These are phyloP conservation scores for Gonapodya prolifera DNA, from an alignment of 192 early-diverging fungal genomes.

Conservation along the genomic window DNA sequence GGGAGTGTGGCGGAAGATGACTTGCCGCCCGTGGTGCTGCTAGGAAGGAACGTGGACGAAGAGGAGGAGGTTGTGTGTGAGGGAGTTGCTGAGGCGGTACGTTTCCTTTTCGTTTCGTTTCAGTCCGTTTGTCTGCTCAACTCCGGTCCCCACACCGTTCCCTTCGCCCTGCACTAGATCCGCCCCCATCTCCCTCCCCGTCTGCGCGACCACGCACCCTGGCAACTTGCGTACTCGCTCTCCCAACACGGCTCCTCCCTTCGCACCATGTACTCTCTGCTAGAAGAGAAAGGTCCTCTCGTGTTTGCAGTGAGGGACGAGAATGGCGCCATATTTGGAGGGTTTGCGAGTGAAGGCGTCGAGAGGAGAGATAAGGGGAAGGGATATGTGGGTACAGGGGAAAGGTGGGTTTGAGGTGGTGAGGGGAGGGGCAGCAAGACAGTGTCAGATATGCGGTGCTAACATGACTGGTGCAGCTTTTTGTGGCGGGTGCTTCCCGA, in stretches of 20 bases:
- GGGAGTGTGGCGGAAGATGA: not conserved
- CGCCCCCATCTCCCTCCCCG: not conserved
- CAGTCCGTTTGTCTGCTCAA: not conserved
- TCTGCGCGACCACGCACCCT: not conserved
- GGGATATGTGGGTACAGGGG: not conserved
- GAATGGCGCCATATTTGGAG: not conserved
- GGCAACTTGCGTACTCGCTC: not conserved
- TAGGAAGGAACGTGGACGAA: not conserved
- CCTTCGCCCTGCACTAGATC: not conserved
- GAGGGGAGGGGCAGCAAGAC: not conserved
- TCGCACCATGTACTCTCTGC: not conserved
- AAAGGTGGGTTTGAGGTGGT: not conserved
- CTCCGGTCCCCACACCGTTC: not conserved
- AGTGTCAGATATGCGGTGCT: not conserved
- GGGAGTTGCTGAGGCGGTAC: not conserved
- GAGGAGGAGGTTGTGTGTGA: not conserved
- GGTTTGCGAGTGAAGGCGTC: not conserved
- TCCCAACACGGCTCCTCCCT: not conserved
- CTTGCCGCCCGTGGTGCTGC: not conserved
- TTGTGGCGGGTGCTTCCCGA: not conserved
- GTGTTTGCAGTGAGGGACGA: constrained; percentile 1
- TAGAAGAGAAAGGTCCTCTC: not conserved
- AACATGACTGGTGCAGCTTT: not conserved
- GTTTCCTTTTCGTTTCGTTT: not conserved
- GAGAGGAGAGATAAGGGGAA: not conserved